Percentiles rank a stretch among this genome's conserved stretches.
These are phyloP conservation scores for Penicillium sp. DNA, from an alignment of 2,329 filamentous ascomycete species.

Conservation along the genomic window DNA sequence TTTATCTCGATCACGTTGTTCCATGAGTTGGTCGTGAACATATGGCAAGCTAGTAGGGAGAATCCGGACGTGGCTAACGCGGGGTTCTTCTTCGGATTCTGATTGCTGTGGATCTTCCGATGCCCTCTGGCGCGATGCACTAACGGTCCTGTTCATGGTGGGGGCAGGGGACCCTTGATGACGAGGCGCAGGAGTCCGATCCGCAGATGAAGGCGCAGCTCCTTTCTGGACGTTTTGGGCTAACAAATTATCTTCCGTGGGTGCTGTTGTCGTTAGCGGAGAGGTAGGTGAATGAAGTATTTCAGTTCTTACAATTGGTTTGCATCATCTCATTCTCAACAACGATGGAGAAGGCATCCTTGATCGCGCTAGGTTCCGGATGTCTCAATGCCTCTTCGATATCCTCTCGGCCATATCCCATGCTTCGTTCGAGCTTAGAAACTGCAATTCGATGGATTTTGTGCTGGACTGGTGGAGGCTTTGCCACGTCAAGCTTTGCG, in stretches of 20 bases:
- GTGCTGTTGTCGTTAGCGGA: slow-evolving; percentile 29
- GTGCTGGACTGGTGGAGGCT: slow-evolving; percentile 76
- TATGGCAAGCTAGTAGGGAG: slow-evolving; percentile 86
- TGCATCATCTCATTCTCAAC: slow-evolving; percentile 98
- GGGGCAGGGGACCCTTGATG: slow-evolving; percentile 22
- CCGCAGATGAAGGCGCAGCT: slow-evolving; percentile 33
- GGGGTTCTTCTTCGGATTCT: slow-evolving; percentile 45
- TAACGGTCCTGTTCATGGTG: slow-evolving; percentile 25
- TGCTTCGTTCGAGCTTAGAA: slow-evolving; percentile 93
- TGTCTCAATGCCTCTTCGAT: slow-evolving; percentile 91
- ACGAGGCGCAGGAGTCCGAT: slow-evolving; percentile 22
- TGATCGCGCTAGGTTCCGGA: slow-evolving; percentile 94
- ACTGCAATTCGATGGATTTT: slow-evolving; percentile 90
- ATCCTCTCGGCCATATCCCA: slow-evolving; percentile 94
- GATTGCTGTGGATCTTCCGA: slow-evolving; percentile 26
- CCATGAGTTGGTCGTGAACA: slow-evolving; percentile 89
- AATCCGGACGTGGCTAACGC: slow-evolving; percentile 84
- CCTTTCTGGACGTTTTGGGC: slow-evolving; percentile 23
- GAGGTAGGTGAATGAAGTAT: not conserved
- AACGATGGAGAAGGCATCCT: slow-evolving; percentile 97
- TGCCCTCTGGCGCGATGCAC: slow-evolving; percentile 28
- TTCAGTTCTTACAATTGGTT: slow-evolving; percentile 71
- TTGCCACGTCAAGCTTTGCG: slow-evolving; percentile 75
- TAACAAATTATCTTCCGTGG: slow-evolving; percentile 39
- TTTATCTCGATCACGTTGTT: slow-evolving; percentile 47